Percentiles rank a stretch among this genome's conserved stretches.
phyloP scores from a whole-genome alignment of 169 alveolate species.

The Perkinsus olseni region DNA sequence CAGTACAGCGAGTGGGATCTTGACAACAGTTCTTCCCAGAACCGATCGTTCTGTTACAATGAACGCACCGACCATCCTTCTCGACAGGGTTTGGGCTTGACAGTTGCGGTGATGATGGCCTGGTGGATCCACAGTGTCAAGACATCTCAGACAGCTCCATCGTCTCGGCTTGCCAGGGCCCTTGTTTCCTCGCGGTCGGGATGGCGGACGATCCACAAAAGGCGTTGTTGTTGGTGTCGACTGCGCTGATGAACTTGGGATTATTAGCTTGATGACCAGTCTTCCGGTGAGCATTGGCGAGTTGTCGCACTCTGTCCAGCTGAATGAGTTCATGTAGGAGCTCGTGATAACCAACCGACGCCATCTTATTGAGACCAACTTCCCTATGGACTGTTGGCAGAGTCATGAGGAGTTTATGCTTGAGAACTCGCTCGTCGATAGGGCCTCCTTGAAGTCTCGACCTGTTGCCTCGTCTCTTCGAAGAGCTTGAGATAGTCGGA shows the following conservation, averaged over 20 bases:
- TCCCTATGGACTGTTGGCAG: no score
- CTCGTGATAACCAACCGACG: no score
- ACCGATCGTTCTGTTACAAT: neutral
- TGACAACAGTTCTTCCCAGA: neutral
- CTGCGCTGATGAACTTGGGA: neutral
- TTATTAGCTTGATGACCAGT: neutral
- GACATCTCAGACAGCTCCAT: neutral
- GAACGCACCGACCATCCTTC: neutral
- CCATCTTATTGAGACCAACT: no score
- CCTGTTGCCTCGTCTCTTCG: no score
- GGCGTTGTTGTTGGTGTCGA: neutral
- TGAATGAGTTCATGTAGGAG: no score
- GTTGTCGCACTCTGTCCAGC: no score
- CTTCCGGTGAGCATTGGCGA: no score
- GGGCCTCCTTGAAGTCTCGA: no score
- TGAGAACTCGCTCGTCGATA: no score
- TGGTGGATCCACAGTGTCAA: neutral
- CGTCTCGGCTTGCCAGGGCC: neutral
- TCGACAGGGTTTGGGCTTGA: neutral
- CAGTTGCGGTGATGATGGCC: neutral
- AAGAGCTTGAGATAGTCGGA: no score
- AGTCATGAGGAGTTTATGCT: no score
- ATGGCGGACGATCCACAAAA: neutral
- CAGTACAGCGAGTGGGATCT: neutral
- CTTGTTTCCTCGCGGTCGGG: neutral